Base-by-base conservation (phyloP, 345 rosid genomes). In the Syzygium jambos region DNA sequence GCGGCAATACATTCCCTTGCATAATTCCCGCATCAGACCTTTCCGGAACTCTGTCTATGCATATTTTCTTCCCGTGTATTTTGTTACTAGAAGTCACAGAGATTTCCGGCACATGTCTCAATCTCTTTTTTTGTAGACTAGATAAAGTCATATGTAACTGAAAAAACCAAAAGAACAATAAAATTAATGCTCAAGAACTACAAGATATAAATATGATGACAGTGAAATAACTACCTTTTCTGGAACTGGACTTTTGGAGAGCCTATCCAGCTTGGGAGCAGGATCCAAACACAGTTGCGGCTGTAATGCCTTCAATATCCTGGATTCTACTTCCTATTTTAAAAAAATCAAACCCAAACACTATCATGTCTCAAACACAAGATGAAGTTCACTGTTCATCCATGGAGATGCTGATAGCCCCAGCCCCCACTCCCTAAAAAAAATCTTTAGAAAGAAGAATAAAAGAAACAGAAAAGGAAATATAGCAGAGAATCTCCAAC, bases 271-370 rank as follows among this genome's bases (percentile, higher is more conserved):
- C 90, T 94, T 94, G 63, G 99, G 99, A 85, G 91, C 89, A 89
- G 99, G 99, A 93, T 98, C 99, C 85, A 98, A 92, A 92, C 92
- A 93, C 90, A 98, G 98, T 61, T 92, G 92, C 87, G 99, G 99
- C 91, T 98, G 98, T 90, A 98, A 91, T 89, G 98, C 97, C 93
- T 94, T 96, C 88, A 98, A 85, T 91, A 98, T 98, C 90, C 96
- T 92, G 65, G 99, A 96, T 91, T 98, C 98, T 86, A 95, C 98
- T 93, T 98, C 99, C 99, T 98, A 87, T 86, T 88, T 19, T 15
- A 3, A 19, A 86, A 86, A 87, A 52, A 52, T 86, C 85, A 87
- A 84, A 78, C 25, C 63, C 68, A 77, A 55, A 86, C 52, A 88
- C 34, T 51, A 49, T 53, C 86, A 73, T 73, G 80, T 21, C 49